Evolutionary conservation across 1,139 yeast genomes (phyloP), one percentile per base, ranked within the genome.

Genomic region (Kluyveromyces marxianus): DNA sequence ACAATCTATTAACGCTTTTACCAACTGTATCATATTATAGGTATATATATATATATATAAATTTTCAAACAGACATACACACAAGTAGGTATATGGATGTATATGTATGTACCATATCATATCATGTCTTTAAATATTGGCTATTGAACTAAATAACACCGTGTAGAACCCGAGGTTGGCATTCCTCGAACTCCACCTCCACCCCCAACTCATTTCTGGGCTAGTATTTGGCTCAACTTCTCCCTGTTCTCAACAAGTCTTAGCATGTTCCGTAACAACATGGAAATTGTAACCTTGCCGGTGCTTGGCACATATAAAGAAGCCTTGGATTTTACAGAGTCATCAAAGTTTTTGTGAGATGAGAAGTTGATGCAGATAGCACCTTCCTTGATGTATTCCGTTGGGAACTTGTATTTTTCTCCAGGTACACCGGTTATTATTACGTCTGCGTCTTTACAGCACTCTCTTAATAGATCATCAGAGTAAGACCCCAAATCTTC

Each of bases 371-470:
- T 82, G 58, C 89, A 87, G 10, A 86, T 85, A 8, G 97, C 87
- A 41, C 98, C 98, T 57, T 89, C 81, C 59, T 81, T 79, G 49
- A 90, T 80, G 55, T 74, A 74, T 50, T 84, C 83, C 4, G 85
- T 75, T 33, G 97, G 96, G 67, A 90, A 89, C 67, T 88, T 89
- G 70, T 90, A 92, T 39, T 64, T 60, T 26, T 82, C 79, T 2
- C 84, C 75, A 4, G 98, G 98, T 4, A 92, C 98, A 44, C 98
- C 98, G 1, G 98, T 92, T 55, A 92, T 85, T 46, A 92, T 79
- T 21, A 92, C 96, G 64, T 92, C 98, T 31, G 97, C 88, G 43
- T 71, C 74, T 30, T 77, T 74, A 2, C 92, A 84, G 41, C 85
- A 77, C 44, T 80, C 76, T 55, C 82, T 80, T 37, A 90, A 65